Conservation (phyloP, 1,139 yeast genomes). For the Saccharomyces pastorianus region DNA sequence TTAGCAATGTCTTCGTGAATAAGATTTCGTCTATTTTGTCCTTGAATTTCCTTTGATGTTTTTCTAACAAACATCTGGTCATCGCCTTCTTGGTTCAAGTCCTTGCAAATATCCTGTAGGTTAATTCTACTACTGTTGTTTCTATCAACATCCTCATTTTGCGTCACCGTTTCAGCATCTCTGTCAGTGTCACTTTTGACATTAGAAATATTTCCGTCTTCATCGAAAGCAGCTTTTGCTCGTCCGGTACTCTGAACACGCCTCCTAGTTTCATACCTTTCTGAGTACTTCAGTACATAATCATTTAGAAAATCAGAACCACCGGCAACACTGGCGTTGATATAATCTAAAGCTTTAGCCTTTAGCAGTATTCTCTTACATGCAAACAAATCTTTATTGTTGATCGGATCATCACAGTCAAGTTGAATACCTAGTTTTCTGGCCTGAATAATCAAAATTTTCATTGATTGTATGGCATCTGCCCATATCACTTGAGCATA, state of each 20-base stretch:
- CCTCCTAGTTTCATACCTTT: constrained; percentile 44
- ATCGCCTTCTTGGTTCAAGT: constrained; percentile 25
- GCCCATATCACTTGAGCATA: constrained; percentile 92
- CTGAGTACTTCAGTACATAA: constrained; percentile 56
- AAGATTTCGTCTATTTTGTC: constrained; percentile 10
- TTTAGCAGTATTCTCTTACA: constrained; percentile 45
- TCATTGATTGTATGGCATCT: constrained; percentile 85
- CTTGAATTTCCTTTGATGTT: constrained; percentile 9
- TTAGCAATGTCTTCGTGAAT: constrained; percentile 48
- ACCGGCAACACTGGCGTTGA: constrained; percentile 64
- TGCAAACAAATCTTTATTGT: constrained; percentile 37
- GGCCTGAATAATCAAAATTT: constrained; percentile 66
- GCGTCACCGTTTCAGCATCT: constrained; percentile 7
- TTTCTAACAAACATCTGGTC: constrained; percentile 21
- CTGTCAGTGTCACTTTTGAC: constrained; percentile 4
- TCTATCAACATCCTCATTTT: constrained; percentile 1
- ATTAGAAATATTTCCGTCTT: constrained; percentile 26
- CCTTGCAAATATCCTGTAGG: constrained; percentile 29
- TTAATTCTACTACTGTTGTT: constrained; percentile 11
- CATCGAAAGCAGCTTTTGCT: constrained; percentile 39
- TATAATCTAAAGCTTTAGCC: constrained; percentile 52
- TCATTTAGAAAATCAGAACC: constrained; percentile 57
- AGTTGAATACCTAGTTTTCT: constrained; percentile 51
- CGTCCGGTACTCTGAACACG: constrained; percentile 48
- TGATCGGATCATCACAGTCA: constrained; percentile 48